Conservation (phyloP, 148 eudicot species). For the Camellia lanceoleosa region DNA sequence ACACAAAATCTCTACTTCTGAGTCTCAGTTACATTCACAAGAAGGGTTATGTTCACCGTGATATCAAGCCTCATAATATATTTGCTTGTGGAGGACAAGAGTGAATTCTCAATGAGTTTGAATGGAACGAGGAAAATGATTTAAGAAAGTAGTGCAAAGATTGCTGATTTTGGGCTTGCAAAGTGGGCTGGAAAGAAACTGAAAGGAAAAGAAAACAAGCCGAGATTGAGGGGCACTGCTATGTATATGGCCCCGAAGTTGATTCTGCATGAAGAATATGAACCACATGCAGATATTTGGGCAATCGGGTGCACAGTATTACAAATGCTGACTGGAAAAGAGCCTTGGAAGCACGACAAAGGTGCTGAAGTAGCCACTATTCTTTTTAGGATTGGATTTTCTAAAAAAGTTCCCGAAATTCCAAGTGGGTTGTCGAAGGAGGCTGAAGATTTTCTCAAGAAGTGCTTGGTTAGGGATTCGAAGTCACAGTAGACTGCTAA, state of each 20-base stretch:
- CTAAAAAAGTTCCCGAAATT: too few relatives aligned
- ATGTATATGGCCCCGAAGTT: conserved; percentile 1
- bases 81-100: not conserved
- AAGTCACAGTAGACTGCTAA: too few relatives aligned
- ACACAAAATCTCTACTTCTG: not conserved
- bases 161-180: conserved; percentile 18
- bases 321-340: conserved; percentile 1
- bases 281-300: conserved; percentile 10
- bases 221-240: not conserved
- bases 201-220: too few relatives aligned
- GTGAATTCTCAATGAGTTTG: too few relatives aligned
- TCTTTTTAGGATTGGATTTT: too few relatives aligned
- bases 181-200: not conserved
- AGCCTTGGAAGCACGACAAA: too few relatives aligned
- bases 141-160: not conserved
- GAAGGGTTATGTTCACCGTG: conserved; percentile 21
- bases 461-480: too few relatives aligned
- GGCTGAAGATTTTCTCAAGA: too few relatives aligned
- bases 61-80: conserved; percentile 22
- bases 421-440: too few relatives aligned
- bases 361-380: too few relatives aligned
- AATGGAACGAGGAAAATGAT: not conserved
- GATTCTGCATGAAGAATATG: not conserved
- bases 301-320: conserved; percentile 16
- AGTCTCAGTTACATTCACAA: conserved; percentile 14